Evolutionary conservation across 1,139 yeast genomes (phyloP), one percentile per base, ranked within the genome.

Genomic region (Pichia sp.): DNA sequence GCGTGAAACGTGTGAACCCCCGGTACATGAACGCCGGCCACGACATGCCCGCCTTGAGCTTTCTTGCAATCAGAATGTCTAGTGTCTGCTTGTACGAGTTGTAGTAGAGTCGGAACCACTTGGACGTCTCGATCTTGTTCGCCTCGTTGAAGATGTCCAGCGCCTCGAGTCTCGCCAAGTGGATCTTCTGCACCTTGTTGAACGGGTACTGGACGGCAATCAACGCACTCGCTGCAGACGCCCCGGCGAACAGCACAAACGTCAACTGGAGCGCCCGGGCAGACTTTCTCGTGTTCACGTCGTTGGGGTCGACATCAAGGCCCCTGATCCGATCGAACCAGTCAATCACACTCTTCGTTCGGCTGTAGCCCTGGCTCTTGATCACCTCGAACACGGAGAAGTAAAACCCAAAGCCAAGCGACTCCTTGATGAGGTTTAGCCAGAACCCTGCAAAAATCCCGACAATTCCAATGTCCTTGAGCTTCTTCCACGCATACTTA

Each of bases 361-460:
- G 60, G 52, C 75, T 75, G 62, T 80, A 82, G 1, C 85, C 82
- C 60, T 82, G 81, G 45, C 84, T 84, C 68, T 89, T 90, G 45
- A 92, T 81, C n/a, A 82, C 71, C 70, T 90, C 97, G 70, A 90
- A 92, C 1, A 93, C 81, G 29, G 90, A 79, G 67, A 92, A 92
- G 69, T 90, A 92, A 55, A 83, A 77, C 1, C 95, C 97, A 76
- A 90, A 92, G 4, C 96, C 96, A 34, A 87, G 63, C 61, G 92
- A 82, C 62, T 92, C 98, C 67, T 90, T 90, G 19, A 86, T 68
- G 5, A 89, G 72, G 47, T 93, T 86, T 51, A 90, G 75, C 13
- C 86, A 80, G 67, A 85, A 88, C 0, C 98, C 98, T 1, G 96
- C 95, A 74, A 89, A 90, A 5, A 93, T 93, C 0, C 97, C 97